Percentiles rank a stretch among this genome's conserved stretches.
Conservation (phyloP, 208 protist species). For the Acanthamoeba culbertsoni region DNA sequence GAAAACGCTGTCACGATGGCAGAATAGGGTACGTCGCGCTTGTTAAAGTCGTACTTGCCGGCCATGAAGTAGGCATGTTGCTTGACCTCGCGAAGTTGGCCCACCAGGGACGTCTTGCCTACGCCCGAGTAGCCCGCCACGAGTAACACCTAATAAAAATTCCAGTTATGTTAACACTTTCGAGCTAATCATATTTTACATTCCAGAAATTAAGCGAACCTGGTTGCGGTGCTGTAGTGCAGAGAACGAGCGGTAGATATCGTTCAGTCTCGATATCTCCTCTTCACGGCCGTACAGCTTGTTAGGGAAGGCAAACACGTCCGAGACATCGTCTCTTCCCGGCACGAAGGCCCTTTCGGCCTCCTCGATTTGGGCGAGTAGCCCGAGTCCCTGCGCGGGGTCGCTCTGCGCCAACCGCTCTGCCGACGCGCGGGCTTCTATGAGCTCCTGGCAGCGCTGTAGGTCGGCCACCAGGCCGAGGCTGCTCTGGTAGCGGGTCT, state of each 20-base stretch:
- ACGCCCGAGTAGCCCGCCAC: constrained; percentile 38
- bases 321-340: constrained; percentile 23
- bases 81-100: constrained; percentile 20
- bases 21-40: constrained; percentile 56
- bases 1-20: constrained; percentile 18
- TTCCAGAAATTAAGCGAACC: no score
- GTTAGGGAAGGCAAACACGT: background rate
- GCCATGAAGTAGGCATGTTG: constrained; percentile 30
- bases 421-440: background rate
- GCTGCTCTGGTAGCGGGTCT: constrained; percentile 31
- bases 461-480: background rate
- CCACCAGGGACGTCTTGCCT: constrained; percentile 27
- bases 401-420: background rate
- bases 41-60: constrained; percentile 56
- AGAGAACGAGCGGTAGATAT: constrained; percentile 12
- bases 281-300: constrained; percentile 46
- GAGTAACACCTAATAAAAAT: background rate
- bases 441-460: background rate
- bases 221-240: no score
- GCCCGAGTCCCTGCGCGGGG: background rate
- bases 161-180: no score
- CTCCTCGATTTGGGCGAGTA: background rate
- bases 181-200: no score
- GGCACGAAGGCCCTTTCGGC: background rate
- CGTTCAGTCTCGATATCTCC: background rate